phyloP scores from a whole-genome alignment of 805 yeast species.

The Candida nitratophila region DNA sequence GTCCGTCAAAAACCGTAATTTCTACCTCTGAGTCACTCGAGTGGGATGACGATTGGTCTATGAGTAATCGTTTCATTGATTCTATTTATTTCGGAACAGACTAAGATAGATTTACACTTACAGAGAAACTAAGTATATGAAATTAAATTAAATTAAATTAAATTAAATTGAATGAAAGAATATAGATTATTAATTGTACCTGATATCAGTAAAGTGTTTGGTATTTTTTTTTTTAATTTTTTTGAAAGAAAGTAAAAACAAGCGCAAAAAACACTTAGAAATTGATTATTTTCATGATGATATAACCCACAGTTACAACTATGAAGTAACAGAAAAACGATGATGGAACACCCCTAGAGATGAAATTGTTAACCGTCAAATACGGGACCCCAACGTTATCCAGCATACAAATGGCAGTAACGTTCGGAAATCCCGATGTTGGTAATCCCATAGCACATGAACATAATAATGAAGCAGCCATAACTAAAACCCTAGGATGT shows the following conservation, averaged over 20 bases:
- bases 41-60: constrained; percentile 47
- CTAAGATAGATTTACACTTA: too few relatives aligned
- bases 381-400: constrained; percentile 91
- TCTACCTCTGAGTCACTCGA: not conserved
- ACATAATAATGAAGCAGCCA: constrained; percentile 61
- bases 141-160: not conserved
- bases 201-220: too few relatives aligned
- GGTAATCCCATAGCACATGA: constrained; percentile 98
- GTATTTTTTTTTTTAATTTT: too few relatives aligned
- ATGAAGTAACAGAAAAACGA: constrained; percentile 68
- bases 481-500: constrained; percentile 77
- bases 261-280: constrained; percentile 28
- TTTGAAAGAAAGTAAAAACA: not conserved
- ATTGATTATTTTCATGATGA: constrained; percentile 54
- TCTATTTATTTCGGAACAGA: constrained; percentile 69
- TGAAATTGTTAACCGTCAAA: constrained; percentile 77
- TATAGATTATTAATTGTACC: too few relatives aligned
- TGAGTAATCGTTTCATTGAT: constrained; percentile 66
- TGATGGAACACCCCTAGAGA: constrained; percentile 86
- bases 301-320: constrained; percentile 74
- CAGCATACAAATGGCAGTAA: constrained; percentile 91
- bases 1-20: too few relatives aligned
- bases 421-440: constrained; percentile 96
- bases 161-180: too few relatives aligned
- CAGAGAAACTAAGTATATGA: not conserved